Base-by-base conservation (phyloP, 2,329 filamentous ascomycete species). In the Alternaria gansuensis region DNA sequence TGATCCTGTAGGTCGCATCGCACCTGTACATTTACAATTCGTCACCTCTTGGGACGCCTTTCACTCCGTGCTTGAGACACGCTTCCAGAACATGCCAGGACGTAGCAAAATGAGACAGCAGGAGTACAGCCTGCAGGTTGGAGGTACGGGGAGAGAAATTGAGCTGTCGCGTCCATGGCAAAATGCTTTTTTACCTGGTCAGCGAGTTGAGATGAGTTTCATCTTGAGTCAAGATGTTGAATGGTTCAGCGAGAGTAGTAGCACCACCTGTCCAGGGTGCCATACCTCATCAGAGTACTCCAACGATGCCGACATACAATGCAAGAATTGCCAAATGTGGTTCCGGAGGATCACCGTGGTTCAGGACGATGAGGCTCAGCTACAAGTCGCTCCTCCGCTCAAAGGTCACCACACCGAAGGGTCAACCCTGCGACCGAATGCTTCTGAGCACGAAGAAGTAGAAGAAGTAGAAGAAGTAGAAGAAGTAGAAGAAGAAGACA, bases 241-340 rank as follows among this genome's bases (percentile, higher is more conserved):
- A 14, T 6, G 3, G 3, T 4, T 3, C 0, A 3, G n/a, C 31
- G 11, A 11, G 2, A 28, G 9, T 14, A 7, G 3, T 8, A 10
- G 8, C 1, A 21, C 23, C 2, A 37, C 23, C 0, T 50, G 14
- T 28, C 46, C 33, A 5, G 46, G 14, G 17, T 37, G 46, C 9
- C 1, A 5, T 2, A 26, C 4, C 0, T 1, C 7, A 13, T 36
- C 45, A 0, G 13, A 3, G 2, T 3, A 9, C 5, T 10, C 21
- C 13, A 21, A 2, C 6, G 44, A 34, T 24, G 13, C 17, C 3
- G 44, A 48, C 3, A 24, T 10, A 34, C 10, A n/a, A 2, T 48
- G 44, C 11, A n/a, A 3, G 5, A 24, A 3, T 0, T 34, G 44
- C 9, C 29, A 24, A 2, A 4, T 24, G 0, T 31, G 9, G 4